Conservation (phyloP, 306 rosid genomes). For the Castanea crenata region DNA sequence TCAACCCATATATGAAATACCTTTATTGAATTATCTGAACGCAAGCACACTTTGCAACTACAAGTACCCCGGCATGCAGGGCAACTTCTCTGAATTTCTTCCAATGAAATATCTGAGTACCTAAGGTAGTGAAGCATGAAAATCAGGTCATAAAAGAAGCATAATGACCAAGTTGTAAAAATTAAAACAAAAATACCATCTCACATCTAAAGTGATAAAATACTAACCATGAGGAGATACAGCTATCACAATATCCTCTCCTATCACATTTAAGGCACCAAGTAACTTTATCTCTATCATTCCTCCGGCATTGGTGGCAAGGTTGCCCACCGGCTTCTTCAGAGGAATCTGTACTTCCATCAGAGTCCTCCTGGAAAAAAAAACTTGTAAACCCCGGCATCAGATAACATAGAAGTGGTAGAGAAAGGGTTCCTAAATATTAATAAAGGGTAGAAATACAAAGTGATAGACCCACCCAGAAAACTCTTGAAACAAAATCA, state of each 20-base stretch:
- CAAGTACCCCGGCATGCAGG: conserved; percentile 95
- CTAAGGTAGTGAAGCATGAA: conserved; percentile 41
- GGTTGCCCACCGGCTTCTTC: conserved; percentile 73
- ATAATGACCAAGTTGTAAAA: background rate
- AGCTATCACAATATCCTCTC: conserved; percentile 84
- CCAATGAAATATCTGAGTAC: conserved; percentile 65
- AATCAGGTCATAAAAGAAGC: conserved; percentile 4
- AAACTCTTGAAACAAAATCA: background rate
- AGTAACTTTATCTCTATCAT: conserved; percentile 53
- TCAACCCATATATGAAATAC: conserved; percentile 29
- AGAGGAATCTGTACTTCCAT: conserved; percentile 57
- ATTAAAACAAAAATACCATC: conserved; percentile 11
- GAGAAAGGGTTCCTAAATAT: background rate
- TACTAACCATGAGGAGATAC: conserved; percentile 72
- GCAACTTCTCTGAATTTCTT: conserved; percentile 73
- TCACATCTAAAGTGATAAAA: background rate
- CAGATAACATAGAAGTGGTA: background rate
- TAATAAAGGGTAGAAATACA: background rate
- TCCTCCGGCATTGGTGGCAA: conserved; percentile 89
- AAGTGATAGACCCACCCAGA: background rate
- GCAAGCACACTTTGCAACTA: conserved; percentile 81
- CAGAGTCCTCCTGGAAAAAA: conserved; percentile 65
- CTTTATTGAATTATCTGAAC: conserved; percentile 83
- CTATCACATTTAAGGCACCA: conserved; percentile 86
- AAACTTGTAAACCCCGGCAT: conserved; percentile 27